Percentiles rank a stretch among this genome's conserved stretches.
These are phyloP conservation scores for Camptophora hylomeconis DNA, from an alignment of 2,329 filamentous ascomycete genomes.

Conservation along the genomic window DNA sequence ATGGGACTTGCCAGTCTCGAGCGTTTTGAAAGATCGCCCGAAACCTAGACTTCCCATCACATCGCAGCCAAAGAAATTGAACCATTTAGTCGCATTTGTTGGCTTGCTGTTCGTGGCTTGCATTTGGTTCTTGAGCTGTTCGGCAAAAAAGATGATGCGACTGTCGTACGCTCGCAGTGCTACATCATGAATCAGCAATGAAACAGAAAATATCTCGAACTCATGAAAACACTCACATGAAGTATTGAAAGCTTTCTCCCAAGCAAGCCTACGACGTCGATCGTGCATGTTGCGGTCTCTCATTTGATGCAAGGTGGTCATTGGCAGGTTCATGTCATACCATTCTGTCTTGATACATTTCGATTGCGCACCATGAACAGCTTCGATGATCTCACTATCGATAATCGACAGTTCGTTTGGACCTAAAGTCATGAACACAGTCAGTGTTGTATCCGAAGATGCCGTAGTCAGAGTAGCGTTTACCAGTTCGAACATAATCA, in stretches of 20 bases:
- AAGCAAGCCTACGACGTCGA: conserved; percentile 3
- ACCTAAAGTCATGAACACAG: too few relatives aligned
- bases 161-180: conserved; percentile 6
- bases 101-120: conserved; percentile 2
- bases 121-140: conserved; percentile 2
- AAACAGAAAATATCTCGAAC: conserved; percentile 1
- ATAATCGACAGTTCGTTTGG: conserved; percentile 5
- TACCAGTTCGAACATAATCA: conserved; percentile 9
- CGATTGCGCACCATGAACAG: conserved; percentile 1
- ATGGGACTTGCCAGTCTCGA: conserved; percentile 3
- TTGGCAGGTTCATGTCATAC: conserved; percentile 3
- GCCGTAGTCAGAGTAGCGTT: too few relatives aligned
- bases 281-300: conserved; percentile 6
- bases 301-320: conserved; percentile 3
- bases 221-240: neutral
- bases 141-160: conserved; percentile 3
- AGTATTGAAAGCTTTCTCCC: too few relatives aligned
- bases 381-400: conserved; percentile 3
- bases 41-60: conserved; percentile 11
- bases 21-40: conserved; percentile 6
- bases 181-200: conserved; percentile 3
- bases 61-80: conserved; percentile 11
- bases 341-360: conserved; percentile 2
- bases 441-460: too few relatives aligned
- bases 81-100: conserved; percentile 8